Evolutionary conservation across 768 basidiomycete species (phyloP).

Genomic region (Mycena rebaudengoi): DNA sequence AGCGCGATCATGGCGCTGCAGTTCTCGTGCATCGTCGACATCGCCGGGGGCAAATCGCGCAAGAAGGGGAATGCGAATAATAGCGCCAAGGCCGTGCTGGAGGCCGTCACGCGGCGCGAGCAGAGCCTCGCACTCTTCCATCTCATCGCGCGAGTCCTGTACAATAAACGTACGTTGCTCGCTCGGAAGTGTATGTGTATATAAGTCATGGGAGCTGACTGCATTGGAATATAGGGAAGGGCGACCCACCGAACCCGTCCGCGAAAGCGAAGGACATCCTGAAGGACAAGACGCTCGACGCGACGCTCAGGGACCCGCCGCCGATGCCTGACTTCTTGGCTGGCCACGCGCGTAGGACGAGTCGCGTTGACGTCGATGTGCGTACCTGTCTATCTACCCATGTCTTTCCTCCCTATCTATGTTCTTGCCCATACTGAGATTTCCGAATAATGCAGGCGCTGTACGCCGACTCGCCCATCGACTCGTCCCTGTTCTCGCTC

Average conservation of each 20-base stretch:
- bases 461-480: slow-evolving; percentile 88
- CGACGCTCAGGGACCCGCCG: slow-evolving; percentile 59
- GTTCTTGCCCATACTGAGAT: neutral
- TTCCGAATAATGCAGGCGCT: slow-evolving; percentile 56
- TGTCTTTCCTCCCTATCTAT: too few species aligned
- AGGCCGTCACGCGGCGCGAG: slow-evolving; percentile 83
- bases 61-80: slow-evolving; percentile 44
- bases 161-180: slow-evolving; percentile 84
- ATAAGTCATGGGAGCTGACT: slow-evolving; percentile 1
- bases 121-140: slow-evolving; percentile 91
- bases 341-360: slow-evolving; percentile 69
- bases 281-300: slow-evolving; percentile 66
- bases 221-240: slow-evolving; percentile 68
- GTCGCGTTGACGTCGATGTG: slow-evolving; percentile 83
- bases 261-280: slow-evolving; percentile 70
- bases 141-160: slow-evolving; percentile 90
- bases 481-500: slow-evolving; percentile 86
- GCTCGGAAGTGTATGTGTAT: neutral
- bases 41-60: slow-evolving; percentile 35
- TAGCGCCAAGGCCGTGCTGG: slow-evolving; percentile 55
- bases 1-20: slow-evolving; percentile 94
- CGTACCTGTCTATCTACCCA: too few species aligned
- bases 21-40: slow-evolving; percentile 71
- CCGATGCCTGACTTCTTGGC: slow-evolving; percentile 66
- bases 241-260: slow-evolving; percentile 67